Conservation (phyloP, 768 basidiomycete genomes). For the Cubamyces sp. region DNA sequence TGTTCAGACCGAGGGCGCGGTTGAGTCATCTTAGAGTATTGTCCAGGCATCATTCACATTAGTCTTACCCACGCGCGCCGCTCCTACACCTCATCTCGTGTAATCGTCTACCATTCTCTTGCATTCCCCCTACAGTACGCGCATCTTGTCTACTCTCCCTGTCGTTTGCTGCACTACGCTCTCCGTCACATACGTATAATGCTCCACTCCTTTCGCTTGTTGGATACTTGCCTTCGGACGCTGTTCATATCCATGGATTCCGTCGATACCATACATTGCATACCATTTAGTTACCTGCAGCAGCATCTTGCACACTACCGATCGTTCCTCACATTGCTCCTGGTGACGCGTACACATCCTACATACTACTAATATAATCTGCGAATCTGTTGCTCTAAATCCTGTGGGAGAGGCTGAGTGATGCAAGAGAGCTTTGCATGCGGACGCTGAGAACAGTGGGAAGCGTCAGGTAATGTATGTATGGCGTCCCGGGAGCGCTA, state of each 20-base stretch:
- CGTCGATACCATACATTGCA: conserved; percentile 23
- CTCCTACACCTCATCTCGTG: not conserved
- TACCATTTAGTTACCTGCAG: conserved; percentile 24
- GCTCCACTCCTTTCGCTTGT: conserved; percentile 23
- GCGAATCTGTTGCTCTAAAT: conserved; percentile 11
- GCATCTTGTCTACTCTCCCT: conserved; percentile 17
- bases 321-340: conserved; percentile 9
- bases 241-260: conserved; percentile 23
- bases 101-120: conserved; percentile 11
- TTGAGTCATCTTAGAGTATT: conserved; percentile 9
- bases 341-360: conserved; percentile 5
- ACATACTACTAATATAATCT: conserved; percentile 24
- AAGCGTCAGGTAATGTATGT: not conserved
- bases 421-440: too few species aligned
- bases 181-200: conserved; percentile 24
- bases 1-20: conserved; percentile 3
- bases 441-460: too few species aligned
- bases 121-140: conserved; percentile 12
- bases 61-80: conserved; percentile 5
- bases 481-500: not conserved
- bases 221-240: conserved; percentile 27
- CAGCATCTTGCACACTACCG: conserved; percentile 20
- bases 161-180: conserved; percentile 19
- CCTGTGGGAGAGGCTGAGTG: too few species aligned
- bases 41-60: conserved; percentile 3